Percentiles rank a stretch among this genome's conserved stretches.
Conservation (phyloP, 768 basidiomycete genomes). For the Trametes maxima region DNA sequence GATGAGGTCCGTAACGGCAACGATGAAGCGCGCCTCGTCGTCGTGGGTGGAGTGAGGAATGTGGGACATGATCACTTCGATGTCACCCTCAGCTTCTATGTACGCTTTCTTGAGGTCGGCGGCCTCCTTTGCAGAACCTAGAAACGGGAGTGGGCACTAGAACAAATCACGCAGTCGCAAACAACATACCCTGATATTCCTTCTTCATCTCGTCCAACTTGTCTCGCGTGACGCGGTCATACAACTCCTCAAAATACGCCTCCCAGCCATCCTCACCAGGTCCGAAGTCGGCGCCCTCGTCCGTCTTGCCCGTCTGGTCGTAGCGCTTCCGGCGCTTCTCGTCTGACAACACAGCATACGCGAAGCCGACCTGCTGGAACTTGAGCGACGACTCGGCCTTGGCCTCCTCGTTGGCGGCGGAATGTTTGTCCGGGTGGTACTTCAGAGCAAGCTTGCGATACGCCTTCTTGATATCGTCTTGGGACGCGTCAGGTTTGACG, state of each 20-base stretch:
- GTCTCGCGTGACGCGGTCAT: constrained; percentile 82
- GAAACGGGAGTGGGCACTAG: neutral
- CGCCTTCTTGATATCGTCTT: constrained; percentile 76
- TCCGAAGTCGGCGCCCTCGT: constrained; percentile 71
- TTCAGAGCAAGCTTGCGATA: constrained; percentile 83
- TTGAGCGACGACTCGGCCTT: constrained; percentile 71
- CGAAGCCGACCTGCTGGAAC: constrained; percentile 94
- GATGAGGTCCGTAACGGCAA: constrained; percentile 68
- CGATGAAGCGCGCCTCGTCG: constrained; percentile 86
- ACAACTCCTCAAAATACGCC: constrained; percentile 89
- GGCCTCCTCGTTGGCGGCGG: constrained; percentile 55
- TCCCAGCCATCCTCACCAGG: constrained; percentile 91
- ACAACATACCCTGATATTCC: constrained; percentile 80
- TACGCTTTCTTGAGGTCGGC: constrained; percentile 81
- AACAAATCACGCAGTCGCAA: neutral
- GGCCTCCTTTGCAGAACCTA: constrained; percentile 86
- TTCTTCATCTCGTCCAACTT: constrained; percentile 93
- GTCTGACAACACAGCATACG: constrained; percentile 87
- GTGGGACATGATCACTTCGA: constrained; percentile 79
- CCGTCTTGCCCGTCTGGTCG: constrained; percentile 83
- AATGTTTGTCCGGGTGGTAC: constrained; percentile 91
- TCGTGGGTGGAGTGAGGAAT: constrained; percentile 84
- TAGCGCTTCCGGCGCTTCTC: constrained; percentile 74
- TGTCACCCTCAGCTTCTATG: constrained; percentile 64
- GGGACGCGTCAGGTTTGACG: constrained; percentile 53